Conservation (phyloP, 1,139 yeast species). For the Groenewaldozyma sp. region DNA sequence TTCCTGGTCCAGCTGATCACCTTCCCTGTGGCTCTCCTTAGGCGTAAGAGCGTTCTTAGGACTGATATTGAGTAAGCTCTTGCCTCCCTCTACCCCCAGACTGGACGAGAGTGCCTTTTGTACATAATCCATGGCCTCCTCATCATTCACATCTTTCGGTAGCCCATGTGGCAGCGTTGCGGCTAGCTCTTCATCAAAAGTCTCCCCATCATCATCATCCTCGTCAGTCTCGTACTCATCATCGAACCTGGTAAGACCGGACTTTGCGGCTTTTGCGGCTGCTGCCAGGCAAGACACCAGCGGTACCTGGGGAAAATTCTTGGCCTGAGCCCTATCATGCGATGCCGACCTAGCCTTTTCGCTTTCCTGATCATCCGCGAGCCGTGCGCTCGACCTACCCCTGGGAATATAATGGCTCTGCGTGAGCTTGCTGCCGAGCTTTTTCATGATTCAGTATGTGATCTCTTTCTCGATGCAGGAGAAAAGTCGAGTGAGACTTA, state of each 20-base stretch:
- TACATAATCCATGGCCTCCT: conserved; percentile 8
- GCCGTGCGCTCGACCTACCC: conserved; percentile 2
- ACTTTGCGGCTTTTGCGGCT: conserved; percentile 14
- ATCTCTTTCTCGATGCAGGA: too few relatives aligned
- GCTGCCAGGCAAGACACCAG: conserved; percentile 21
- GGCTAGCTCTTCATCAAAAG: conserved; percentile 14
- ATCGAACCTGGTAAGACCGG: too few relatives aligned
- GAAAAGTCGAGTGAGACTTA: too few relatives aligned
- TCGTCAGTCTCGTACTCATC: conserved; percentile 20
- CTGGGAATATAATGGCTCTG: conserved; percentile 3
- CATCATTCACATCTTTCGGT: conserved; percentile 13
- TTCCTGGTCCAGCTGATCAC: not conserved
- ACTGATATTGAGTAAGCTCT: not conserved
- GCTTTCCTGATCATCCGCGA: conserved; percentile 1
- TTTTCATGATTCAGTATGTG: not conserved
- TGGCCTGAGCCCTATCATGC: conserved; percentile 13
- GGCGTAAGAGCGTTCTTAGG: not conserved
- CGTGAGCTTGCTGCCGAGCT: not conserved
- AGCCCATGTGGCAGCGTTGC: conserved; percentile 7
- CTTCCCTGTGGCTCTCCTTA: not conserved
- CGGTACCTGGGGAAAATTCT: conserved; percentile 8
- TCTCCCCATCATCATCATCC: conserved; percentile 20
- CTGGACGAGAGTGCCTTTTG: conserved; percentile 1
- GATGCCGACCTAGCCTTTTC: conserved; percentile 7
- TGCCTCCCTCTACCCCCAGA: not conserved